These are phyloP conservation scores for Fraxinus albicans DNA, from an alignment of 305 asterid genomes.

Conservation along the genomic window DNA sequence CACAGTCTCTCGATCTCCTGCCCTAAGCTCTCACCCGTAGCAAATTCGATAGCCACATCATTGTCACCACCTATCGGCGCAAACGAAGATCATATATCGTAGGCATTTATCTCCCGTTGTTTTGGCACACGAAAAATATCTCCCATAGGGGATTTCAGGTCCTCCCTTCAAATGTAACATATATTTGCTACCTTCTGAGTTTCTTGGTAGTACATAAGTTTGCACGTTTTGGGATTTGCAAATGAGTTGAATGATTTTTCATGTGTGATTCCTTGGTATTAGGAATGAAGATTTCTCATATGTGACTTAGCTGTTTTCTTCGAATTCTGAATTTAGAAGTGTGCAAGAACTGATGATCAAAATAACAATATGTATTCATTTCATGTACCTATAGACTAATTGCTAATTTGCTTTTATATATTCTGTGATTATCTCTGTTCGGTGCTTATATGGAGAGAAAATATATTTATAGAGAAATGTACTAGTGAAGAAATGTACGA, in stretches of 20 bases:
- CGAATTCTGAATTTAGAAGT: not conserved
- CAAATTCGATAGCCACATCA: too few relatives aligned
- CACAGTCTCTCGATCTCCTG: too few relatives aligned
- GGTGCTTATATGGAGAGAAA: not conserved
- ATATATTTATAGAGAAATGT: not conserved
- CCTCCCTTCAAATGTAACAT: not conserved
- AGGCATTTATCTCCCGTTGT: too few relatives aligned
- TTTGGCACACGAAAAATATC: too few relatives aligned
- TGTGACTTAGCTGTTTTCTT: not conserved
- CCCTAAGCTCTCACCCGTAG: too few relatives aligned
- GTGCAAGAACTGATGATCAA: not conserved
- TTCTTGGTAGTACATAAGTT: not conserved
- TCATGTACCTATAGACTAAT: too few relatives aligned
- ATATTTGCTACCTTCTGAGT: too few relatives aligned
- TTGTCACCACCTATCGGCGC: too few relatives aligned
- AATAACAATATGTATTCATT: not conserved
- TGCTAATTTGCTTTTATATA: not conserved
- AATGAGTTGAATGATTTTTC: not conserved
- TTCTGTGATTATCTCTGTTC: not conserved
- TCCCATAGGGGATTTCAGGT: too few relatives aligned
- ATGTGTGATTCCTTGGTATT: not conserved
- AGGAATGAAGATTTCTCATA: not conserved
- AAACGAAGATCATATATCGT: too few relatives aligned
- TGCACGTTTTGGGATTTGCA: not conserved
- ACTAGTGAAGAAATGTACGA: constrained; percentile 60